Conservation (phyloP, 2,329 filamentous ascomycete genomes). For the Pseudocercospora ulei region DNA sequence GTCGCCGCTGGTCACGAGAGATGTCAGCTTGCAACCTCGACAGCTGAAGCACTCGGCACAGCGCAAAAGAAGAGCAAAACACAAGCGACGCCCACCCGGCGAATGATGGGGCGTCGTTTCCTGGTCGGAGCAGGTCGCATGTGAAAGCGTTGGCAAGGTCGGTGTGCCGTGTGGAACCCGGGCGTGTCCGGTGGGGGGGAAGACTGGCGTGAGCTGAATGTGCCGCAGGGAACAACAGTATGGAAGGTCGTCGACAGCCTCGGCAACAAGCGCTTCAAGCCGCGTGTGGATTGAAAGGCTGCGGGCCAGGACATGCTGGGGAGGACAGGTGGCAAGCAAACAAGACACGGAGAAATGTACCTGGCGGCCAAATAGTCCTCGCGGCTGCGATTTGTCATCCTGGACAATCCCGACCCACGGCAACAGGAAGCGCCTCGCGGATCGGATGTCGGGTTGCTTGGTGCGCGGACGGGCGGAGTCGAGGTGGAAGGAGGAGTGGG, state of each 20-base stretch:
- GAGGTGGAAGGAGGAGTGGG: no score
- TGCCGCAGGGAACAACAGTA: no score
- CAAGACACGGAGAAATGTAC: conserved; percentile 30
- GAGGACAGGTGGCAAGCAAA: conserved; percentile 16
- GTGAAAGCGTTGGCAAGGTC: no score
- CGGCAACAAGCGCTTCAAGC: no score
- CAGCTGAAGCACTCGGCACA: not conserved
- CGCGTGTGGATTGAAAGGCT: no score
- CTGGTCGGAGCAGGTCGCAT: no score
- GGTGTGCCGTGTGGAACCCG: no score
- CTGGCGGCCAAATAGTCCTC: conserved; percentile 34
- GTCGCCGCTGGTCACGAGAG: conserved; percentile 26
- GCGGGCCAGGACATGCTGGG: conserved; percentile 21
- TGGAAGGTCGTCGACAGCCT: no score
- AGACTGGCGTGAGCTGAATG: no score
- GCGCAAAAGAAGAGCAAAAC: conserved; percentile 2
- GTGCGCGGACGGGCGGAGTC: no score
- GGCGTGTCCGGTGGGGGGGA: no score
- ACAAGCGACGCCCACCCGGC: not conserved
- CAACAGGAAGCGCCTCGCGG: conserved; percentile 9
- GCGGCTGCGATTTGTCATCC: conserved; percentile 35
- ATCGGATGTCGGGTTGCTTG: conserved; percentile 5
- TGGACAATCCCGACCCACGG: conserved; percentile 21
- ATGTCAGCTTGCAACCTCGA: conserved; percentile 25
- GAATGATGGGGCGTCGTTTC: no score